phyloP scores from a whole-genome alignment of 2,329 filamentous ascomycete genomes.

The Scedosporium boydii region DNA sequence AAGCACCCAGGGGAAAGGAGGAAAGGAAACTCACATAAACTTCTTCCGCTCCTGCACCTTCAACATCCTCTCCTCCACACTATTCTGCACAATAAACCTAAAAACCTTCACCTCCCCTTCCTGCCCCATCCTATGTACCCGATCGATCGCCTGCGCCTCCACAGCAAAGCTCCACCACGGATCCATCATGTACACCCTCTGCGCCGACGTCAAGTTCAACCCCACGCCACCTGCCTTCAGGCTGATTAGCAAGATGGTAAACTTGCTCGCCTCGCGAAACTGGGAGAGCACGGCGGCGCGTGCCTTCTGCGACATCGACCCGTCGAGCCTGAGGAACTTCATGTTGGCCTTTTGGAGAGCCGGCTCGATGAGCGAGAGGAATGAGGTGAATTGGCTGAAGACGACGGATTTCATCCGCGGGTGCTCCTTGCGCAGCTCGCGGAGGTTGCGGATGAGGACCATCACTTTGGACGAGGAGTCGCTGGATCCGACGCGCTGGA shows the following conservation, averaged over 20 bases:
- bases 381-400: slow-evolving; percentile 96
- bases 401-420: slow-evolving; percentile 76
- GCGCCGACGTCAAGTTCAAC: slow-evolving; percentile 82
- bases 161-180: slow-evolving; percentile 99
- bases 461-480: slow-evolving; percentile 84
- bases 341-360: slow-evolving; percentile 66
- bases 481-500: slow-evolving; percentile 50
- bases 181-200: slow-evolving; percentile 96
- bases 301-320: slow-evolving; percentile 77
- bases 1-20: neutral
- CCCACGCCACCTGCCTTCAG: slow-evolving; percentile 88
- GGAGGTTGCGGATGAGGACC: slow-evolving; percentile 66
- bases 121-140: slow-evolving; percentile 95
- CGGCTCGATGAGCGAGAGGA: slow-evolving; percentile 82
- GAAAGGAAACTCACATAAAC: slow-evolving; percentile 61
- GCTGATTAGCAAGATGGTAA: slow-evolving; percentile 71
- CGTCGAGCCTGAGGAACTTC: slow-evolving; percentile 78
- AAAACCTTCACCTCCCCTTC: slow-evolving; percentile 75
- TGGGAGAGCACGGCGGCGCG: slow-evolving; percentile 68
- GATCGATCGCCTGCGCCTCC: slow-evolving; percentile 94
- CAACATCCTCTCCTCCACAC: slow-evolving; percentile 93
- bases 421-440: slow-evolving; percentile 54
- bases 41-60: slow-evolving; percentile 91
- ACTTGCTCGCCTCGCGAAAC: slow-evolving; percentile 51
- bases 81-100: slow-evolving; percentile 80